Conservation (phyloP, 495 filamentous ascomycete species). For the Achaetomiella virescens region DNA sequence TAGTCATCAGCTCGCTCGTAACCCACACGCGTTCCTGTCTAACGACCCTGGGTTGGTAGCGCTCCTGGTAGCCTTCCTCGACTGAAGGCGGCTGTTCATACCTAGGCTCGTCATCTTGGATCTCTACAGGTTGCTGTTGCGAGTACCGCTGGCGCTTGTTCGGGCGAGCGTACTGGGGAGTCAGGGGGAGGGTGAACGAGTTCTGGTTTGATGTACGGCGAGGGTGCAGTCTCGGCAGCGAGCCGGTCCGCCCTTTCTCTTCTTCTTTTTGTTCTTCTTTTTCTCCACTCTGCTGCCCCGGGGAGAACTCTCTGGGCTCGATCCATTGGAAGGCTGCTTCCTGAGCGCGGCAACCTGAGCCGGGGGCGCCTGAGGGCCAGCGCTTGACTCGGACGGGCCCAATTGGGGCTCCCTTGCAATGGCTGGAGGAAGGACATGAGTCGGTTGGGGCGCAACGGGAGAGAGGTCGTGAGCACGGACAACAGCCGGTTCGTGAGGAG, state of each 20-base stretch:
- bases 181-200: constrained; percentile 70
- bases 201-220: constrained; percentile 76
- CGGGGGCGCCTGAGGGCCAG: constrained; percentile 31
- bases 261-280: constrained; percentile 46
- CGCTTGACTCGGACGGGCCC: constrained; percentile 28
- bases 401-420: constrained; percentile 54
- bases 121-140: constrained; percentile 36
- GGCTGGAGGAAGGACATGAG: constrained; percentile 71
- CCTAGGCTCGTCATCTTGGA: constrained; percentile 39
- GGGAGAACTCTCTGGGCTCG: constrained; percentile 48
- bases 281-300: constrained; percentile 34
- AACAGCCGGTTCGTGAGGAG: constrained; percentile 29
- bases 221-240: constrained; percentile 32
- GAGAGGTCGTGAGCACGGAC: constrained; percentile 49
- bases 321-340: constrained; percentile 34
- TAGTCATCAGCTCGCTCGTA: constrained; percentile 24
- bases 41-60: constrained; percentile 17
- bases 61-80: constrained; percentile 24
- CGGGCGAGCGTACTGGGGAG: constrained; percentile 44
- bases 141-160: constrained; percentile 48
- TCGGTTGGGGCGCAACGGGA: constrained; percentile 75
- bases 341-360: constrained; percentile 47
- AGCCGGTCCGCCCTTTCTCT: constrained; percentile 42
- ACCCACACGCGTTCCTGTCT: constrained; percentile 24
- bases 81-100: constrained; percentile 23